Percentiles rank a stretch among this genome's conserved stretches.
These are phyloP conservation scores for Acanthamoeba triangularis DNA, from an alignment of 208 protist species.

Conservation along the genomic window DNA sequence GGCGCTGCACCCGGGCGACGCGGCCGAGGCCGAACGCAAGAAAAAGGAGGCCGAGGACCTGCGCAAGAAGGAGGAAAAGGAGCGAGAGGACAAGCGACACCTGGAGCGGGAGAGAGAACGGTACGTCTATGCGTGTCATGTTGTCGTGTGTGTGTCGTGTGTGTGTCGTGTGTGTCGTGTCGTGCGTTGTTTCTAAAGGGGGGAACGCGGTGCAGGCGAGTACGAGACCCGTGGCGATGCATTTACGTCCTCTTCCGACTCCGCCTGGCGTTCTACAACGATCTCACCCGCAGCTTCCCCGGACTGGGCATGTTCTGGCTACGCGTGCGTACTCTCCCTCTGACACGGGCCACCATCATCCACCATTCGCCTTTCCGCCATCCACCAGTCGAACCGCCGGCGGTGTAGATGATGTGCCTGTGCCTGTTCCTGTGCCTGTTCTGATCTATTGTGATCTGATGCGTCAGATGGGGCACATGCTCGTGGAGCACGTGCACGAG, in stretches of 20 bases:
- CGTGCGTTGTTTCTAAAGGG: not conserved
- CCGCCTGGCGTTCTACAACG: conserved; percentile 44
- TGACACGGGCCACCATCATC: too few relatives aligned
- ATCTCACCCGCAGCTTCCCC: conserved; percentile 56
- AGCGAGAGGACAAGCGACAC: conserved; percentile 43
- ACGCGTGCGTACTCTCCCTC: not conserved
- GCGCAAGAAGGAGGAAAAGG: conserved; percentile 19
- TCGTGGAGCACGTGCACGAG: conserved; percentile 12
- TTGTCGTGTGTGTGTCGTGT: not conserved
- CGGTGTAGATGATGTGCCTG: too few relatives aligned
- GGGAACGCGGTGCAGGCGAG: not conserved
- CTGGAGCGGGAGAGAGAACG: conserved; percentile 24
- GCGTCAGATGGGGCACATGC: conserved; percentile 3
- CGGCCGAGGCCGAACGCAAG: not conserved
- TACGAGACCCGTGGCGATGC: conserved; percentile 53
- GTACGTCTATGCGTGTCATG: not conserved
- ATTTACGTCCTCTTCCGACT: conserved; percentile 40
- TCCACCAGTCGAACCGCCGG: too few relatives aligned
- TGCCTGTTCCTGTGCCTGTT: not conserved
- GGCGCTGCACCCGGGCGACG: not conserved
- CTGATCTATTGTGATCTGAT: not conserved
- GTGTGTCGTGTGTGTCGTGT: not conserved
- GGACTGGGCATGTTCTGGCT: conserved; percentile 62
- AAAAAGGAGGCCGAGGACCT: not conserved
- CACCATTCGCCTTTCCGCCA: too few relatives aligned